Conservation (phyloP, 306 rosid species). For the Ziziphus jujuba region DNA sequence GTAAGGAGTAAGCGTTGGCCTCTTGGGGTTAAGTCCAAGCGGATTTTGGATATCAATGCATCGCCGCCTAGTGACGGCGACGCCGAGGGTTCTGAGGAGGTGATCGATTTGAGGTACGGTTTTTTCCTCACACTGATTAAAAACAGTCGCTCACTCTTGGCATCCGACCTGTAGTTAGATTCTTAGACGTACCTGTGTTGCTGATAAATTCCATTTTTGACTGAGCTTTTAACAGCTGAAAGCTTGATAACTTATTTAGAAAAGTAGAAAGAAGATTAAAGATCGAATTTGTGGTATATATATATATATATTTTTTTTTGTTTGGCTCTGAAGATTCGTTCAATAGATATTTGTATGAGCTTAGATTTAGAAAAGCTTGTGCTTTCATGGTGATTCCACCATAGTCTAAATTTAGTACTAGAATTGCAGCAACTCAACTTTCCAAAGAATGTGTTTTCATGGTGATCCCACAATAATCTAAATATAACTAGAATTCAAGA, state of each 20-base stretch:
- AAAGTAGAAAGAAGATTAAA: neutral
- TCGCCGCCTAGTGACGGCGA: slow-evolving; percentile 90
- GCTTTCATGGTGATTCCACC: too few relatives aligned
- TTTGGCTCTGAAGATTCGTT: neutral
- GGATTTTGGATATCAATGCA: slow-evolving; percentile 84
- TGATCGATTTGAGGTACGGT: slow-evolving; percentile 63
- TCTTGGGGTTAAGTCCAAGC: slow-evolving; percentile 82
- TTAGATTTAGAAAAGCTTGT: too few relatives aligned
- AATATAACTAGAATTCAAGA: too few relatives aligned
- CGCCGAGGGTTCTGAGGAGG: slow-evolving; percentile 43
- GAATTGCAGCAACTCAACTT: too few relatives aligned
- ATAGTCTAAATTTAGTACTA: too few relatives aligned
- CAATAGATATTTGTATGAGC: neutral
- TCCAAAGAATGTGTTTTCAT: too few relatives aligned
- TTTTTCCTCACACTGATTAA: neutral
- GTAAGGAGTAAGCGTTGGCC: slow-evolving; percentile 95
- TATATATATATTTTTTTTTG: neutral
- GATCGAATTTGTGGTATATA: too few relatives aligned
- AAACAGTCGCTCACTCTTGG: neutral
- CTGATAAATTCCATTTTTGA: too few relatives aligned
- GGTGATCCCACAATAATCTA: too few relatives aligned
- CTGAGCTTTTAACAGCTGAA: neutral
- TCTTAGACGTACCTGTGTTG: neutral
- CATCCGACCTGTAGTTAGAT: slow-evolving; percentile 2
- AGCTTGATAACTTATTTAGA: slow-evolving; percentile 5